Percentiles rank a stretch among this genome's conserved stretches.
These are phyloP conservation scores for Aspergillus caelatus DNA, from an alignment of 2,329 filamentous ascomycete genomes.

Conservation along the genomic window DNA sequence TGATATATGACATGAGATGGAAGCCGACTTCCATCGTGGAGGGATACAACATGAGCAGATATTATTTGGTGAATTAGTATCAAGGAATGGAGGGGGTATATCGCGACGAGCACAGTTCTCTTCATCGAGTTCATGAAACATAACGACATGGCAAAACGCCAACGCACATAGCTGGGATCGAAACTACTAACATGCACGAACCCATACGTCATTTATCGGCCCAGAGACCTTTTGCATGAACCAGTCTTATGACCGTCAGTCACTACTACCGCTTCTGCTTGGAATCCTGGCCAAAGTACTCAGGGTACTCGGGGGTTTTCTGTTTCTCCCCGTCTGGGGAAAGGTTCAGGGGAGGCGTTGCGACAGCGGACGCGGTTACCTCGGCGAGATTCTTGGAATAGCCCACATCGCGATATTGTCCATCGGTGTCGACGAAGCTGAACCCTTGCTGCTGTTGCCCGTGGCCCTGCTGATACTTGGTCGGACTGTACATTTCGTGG, in stretches of 20 bases:
- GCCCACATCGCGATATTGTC: conserved; percentile 25
- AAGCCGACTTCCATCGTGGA: background rate
- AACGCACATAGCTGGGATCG: background rate
- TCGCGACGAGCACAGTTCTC: background rate
- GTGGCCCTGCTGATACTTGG: conserved; percentile 13
- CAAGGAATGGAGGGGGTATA: background rate
- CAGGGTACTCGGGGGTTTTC: background rate
- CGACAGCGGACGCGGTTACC: conserved; percentile 6
- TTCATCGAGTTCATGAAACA: conserved; percentile 3
- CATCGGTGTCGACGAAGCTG: conserved; percentile 31
- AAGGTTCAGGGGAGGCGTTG: conserved; percentile 6
- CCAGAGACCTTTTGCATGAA: background rate
- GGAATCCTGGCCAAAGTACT: conserved; percentile 3
- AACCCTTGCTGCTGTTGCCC: conserved; percentile 19
- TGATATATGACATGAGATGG: background rate
- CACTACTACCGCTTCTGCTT: background rate
- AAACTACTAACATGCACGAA: background rate
- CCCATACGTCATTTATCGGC: background rate
- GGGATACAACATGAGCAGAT: background rate
- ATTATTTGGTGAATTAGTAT: background rate
- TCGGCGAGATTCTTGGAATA: conserved; percentile 15
- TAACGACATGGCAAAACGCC: background rate
- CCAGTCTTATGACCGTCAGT: background rate
- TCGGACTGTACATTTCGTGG: conserved; percentile 18
- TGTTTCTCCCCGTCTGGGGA: conserved; percentile 14